A percentile compares a stretch with the other conserved stretches of the same genome.
These are phyloP conservation scores for Ichthyophthirius multifiliis DNA, from an alignment of 169 alveolate genomes.

Conservation along the genomic window DNA sequence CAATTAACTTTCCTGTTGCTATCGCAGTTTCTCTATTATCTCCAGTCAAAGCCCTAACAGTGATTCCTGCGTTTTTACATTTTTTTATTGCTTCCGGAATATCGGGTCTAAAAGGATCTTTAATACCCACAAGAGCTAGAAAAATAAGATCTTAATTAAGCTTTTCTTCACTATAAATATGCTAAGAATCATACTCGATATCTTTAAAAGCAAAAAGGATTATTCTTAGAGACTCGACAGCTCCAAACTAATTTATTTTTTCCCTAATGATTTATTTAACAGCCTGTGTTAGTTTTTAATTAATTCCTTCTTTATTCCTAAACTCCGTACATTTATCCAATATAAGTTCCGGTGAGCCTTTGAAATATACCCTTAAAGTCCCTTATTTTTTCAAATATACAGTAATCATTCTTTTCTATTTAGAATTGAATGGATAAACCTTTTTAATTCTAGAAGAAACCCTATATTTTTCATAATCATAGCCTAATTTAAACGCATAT, in stretches of 20 bases:
- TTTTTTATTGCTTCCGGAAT: conserved; percentile 58
- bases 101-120: conserved; percentile 76
- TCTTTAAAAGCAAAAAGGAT: conserved; percentile 72
- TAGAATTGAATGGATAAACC: conserved; percentile 57
- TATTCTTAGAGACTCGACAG: conserved; percentile 68
- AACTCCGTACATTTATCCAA: conserved; percentile 45
- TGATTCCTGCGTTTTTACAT: conserved; percentile 74
- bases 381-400: conserved; percentile 8
- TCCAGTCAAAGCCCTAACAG: conserved; percentile 83
- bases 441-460: conserved; percentile 10
- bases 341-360: conserved; percentile 85
- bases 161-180: conserved; percentile 26
- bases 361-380: conserved; percentile 52
- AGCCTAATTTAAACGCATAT: conserved; percentile 54
- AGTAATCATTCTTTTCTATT: conserved; percentile 58
- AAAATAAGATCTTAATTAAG: conserved; percentile 53
- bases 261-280: conserved; percentile 15
- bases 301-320: conserved; percentile 47
- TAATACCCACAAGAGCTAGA: conserved; percentile 63
- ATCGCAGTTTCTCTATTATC: conserved; percentile 80
- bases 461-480: conserved; percentile 44
- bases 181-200: conserved; percentile 26
- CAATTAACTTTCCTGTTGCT: conserved; percentile 49
- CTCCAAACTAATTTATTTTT: conserved; percentile 41
- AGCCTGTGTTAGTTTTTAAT: not conserved